Base-by-base conservation (phyloP, 495 filamentous ascomycete species). In the Aspergillus sparsus region DNA sequence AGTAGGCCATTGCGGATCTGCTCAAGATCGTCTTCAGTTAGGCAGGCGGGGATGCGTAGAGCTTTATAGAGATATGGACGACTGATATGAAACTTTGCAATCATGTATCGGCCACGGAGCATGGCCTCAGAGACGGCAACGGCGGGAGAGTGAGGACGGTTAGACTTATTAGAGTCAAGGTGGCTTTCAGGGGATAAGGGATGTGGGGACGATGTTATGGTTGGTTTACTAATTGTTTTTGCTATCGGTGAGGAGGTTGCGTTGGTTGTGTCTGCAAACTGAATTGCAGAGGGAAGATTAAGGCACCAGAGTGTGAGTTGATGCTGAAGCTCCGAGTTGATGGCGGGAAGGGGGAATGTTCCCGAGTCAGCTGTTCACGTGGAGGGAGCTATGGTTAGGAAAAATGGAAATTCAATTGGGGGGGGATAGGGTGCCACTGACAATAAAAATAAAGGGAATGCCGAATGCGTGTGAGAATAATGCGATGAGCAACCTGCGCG, bases 391-490 rank as follows among this genome's bases (percentile, higher is more conserved):
- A 35, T 33, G 45, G 50, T 49, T 36, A 35, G 27, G 12, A 34
- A 21, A 58, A 53, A 52, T 13, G 16, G 18, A 51, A 31, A 57
- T 49, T 15, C 27, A 27, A 15, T n/a, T 18, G 8, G 34, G 50
- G 34, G 50, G 9, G 9, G 11, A 7, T 8, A 12, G 27, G 21
- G 21, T 27, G 21, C 21, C 21, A 57, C 75, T 60, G 66, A 79
- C 77, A 78, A 60, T 79, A 77, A 60, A 79, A 78, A 60, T 78
- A 80, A 16, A 79, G 63, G n/a, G 75, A 79, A 45, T 80, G 74
- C 9, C 77, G 72, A 63, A 80, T 77, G 7, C 77, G 74, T 3
- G 75, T 80, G 27, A 80, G 71, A 53, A 80, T 80, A 37, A 80
- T 80, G 32, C 77, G 74, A 54, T 80, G 76, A 15, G 77, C 77